Evolutionary conservation across 257 asterid species (phyloP).

Genomic region (Solanum arcanum): DNA sequence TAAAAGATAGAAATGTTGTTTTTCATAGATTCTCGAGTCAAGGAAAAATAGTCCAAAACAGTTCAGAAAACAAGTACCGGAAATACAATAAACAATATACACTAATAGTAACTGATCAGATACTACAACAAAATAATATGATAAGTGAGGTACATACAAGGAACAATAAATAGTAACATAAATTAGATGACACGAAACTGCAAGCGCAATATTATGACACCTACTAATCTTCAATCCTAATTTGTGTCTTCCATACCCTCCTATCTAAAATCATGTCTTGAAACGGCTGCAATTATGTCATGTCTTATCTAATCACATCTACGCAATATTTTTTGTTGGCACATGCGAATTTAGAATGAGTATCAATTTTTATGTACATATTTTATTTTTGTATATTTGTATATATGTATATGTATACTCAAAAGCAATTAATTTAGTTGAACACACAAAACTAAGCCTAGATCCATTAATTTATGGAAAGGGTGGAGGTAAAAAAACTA

Average conservation of each 20-base stretch:
- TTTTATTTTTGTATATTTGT: neutral
- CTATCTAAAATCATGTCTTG: neutral
- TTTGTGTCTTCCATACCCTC: accelerated
- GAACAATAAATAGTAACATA: neutral
- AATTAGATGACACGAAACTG: neutral
- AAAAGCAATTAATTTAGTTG: neutral
- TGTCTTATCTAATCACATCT: neutral
- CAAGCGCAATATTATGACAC: neutral
- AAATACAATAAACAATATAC: neutral
- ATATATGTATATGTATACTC: neutral
- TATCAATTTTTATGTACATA: too few relatives aligned
- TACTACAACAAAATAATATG: neutral
- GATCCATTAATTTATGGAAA: neutral
- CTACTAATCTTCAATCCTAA: neutral
- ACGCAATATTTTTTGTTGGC: neutral
- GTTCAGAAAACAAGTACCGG: too few relatives aligned
- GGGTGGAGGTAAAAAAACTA: neutral
- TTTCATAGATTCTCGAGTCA: too few relatives aligned
- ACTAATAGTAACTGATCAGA: neutral
- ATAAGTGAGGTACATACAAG: neutral
- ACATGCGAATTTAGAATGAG: neutral
- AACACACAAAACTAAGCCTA: neutral
- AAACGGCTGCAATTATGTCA: neutral
- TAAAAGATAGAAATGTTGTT: too few relatives aligned
- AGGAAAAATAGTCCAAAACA: neutral